Evolutionary conservation across 2,329 filamentous ascomycete genomes (phyloP), one percentile per base, ranked within the genome.

Genomic region (Aspergillus sergii): DNA sequence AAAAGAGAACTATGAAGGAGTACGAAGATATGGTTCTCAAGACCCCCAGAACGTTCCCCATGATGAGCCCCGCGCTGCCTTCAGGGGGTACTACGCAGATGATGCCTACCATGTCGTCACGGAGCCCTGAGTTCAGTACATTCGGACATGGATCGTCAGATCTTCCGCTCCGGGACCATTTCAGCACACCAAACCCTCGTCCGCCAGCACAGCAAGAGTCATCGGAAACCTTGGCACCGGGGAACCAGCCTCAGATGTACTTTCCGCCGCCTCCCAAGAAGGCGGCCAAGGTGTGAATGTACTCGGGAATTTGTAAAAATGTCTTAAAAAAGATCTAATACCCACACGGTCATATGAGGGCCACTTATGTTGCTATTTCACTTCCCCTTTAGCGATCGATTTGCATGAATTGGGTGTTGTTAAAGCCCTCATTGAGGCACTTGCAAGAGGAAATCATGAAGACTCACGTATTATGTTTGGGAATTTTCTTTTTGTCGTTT

Each of bases 221-320:
- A 36, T 46, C 62, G 59, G 70, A 71, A 32, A 61, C 58, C 46
- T 59, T 63, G 53, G 57, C 48, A 30, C 56, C 65, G 62, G 63
- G 60, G 54, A 32, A 61, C 45, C 69, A 63, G 46, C 59, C 63
- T 11, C 71, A 72, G 50, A 78, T 79, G 65, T 81, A 81, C 63
- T 81, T 81, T 69, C 79, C 79, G 10, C 79, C 79, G 23, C 79
- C 79, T 11, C 79, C 79, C 12, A 80, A 78, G 64, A 79, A 79
- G 68, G 73, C 76, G 16, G 53, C 60, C 8, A 77, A 71, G 50
- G 64, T 62, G n/a, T 74, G 55, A 72, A 30, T 16, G n/a, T 39
- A 19, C 23, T 11, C 7, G 2, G 51, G 21, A 16, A 21, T 54
- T n/a, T 28, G 21, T 55, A 19, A 39, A n/a, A 39, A 10, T 39